A percentile compares a stretch with the other conserved stretches of the same genome.
Conservation (phyloP, 1,139 yeast genomes). For the Taiozyma onychis region DNA sequence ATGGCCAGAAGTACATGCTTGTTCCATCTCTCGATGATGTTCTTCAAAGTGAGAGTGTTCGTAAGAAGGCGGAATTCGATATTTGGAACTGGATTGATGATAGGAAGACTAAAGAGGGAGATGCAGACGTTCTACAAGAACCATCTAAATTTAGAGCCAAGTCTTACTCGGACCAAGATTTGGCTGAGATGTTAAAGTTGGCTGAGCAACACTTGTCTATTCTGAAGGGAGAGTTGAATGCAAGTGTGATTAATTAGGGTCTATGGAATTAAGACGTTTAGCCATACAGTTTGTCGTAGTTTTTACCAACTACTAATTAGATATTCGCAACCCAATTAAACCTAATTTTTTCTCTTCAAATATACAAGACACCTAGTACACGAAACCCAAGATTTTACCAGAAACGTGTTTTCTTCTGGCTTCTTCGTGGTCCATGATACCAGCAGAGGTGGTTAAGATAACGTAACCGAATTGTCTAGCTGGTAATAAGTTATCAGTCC, state of each 20-base stretch:
- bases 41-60: slow-evolving; percentile 30
- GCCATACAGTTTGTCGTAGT: background rate
- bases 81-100: slow-evolving; percentile 82
- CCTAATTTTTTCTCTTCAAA: background rate
- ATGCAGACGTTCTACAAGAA: background rate
- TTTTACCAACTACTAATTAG: no score
- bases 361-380: slow-evolving; percentile 46
- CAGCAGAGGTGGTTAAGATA: slow-evolving; percentile 97
- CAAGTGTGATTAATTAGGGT: background rate
- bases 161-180: slow-evolving; percentile 36
- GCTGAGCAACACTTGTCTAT: slow-evolving; percentile 47
- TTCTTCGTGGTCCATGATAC: slow-evolving; percentile 99
- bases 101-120: slow-evolving; percentile 33
- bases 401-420: slow-evolving; percentile 99
- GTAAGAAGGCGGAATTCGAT: slow-evolving; percentile 50
- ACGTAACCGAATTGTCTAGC: slow-evolving; percentile 99
- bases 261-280: background rate
- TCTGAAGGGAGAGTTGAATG: slow-evolving; percentile 23
- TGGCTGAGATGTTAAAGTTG: slow-evolving; percentile 48
- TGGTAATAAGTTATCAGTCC: slow-evolving; percentile 97
- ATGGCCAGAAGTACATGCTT: slow-evolving; percentile 39
- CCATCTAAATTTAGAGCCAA: slow-evolving; percentile 4
- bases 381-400: slow-evolving; percentile 96
- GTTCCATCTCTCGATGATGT: slow-evolving; percentile 42
- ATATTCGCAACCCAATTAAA: background rate